Conservation (phyloP, 108 stramenopile genomes). For the Pseudonitzschia multistriata region DNA sequence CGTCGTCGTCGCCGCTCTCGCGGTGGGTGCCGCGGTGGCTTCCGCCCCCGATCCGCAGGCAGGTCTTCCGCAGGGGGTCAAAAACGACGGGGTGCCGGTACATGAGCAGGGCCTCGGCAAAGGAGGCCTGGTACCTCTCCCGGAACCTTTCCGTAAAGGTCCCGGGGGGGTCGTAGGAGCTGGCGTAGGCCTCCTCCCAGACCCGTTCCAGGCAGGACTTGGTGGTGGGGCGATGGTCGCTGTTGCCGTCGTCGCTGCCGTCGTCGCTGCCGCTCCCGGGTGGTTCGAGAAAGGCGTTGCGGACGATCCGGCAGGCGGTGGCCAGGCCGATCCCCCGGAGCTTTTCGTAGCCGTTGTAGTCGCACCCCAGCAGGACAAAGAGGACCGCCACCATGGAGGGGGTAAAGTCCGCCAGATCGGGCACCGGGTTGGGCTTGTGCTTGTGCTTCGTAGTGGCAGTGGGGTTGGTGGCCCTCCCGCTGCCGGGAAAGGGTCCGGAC, state of each 20-base stretch:
- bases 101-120: conserved; percentile 79
- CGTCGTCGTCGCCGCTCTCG: conserved; percentile 8
- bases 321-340: conserved; percentile 85
- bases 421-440: conserved; percentile 33
- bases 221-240: no score
- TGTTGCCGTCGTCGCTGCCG: no score
- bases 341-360: conserved; percentile 63
- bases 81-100: conserved; percentile 90
- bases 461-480: neutral
- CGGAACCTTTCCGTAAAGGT: conserved; percentile 41
- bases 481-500: neutral
- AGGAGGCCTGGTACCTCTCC: conserved; percentile 64
- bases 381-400: conserved; percentile 87
- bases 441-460: no score
- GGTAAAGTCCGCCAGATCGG: conserved; percentile 63
- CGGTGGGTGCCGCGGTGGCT: conserved; percentile 30
- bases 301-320: conserved; percentile 76
- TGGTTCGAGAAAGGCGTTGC: conserved; percentile 30
- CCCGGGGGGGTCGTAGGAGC: neutral
- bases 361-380: conserved; percentile 94
- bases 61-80: conserved; percentile 43
- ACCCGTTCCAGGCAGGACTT: conserved; percentile 5
- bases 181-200: conserved; percentile 25
- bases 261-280: neutral
- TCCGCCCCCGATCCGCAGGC: conserved; percentile 1